phyloP scores from a whole-genome alignment of 1,139 yeast species.

The Pneumocystis murina region DNA sequence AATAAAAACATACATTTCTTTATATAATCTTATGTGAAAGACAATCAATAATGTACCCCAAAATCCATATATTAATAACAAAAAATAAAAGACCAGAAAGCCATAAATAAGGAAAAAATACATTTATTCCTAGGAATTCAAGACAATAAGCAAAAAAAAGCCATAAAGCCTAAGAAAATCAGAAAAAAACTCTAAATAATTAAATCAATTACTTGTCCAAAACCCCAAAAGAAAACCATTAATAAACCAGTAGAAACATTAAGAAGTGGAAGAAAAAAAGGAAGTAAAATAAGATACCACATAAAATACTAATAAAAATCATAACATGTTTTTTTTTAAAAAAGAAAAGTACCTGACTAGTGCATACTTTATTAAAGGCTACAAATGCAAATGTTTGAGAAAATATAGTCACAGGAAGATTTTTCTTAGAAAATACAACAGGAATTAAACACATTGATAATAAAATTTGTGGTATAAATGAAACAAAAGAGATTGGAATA shows the following conservation, averaged over 20 bases:
- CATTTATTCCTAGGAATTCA: conserved; percentile 62
- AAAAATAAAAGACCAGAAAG: conserved; percentile 52
- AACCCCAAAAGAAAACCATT: conserved; percentile 41
- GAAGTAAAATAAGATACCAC: conserved; percentile 79
- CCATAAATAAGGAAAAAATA: conserved; percentile 50
- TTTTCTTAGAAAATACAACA: conserved; percentile 36
- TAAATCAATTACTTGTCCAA: conserved; percentile 33
- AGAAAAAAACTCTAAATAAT: neutral
- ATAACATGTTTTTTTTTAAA: neutral
- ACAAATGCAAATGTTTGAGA: conserved; percentile 88
- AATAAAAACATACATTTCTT: neutral
- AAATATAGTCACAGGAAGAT: conserved; percentile 52
- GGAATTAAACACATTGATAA: conserved; percentile 51
- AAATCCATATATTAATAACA: conserved; percentile 46
- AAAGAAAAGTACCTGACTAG: conserved; percentile 39
- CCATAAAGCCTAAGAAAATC: conserved; percentile 41
- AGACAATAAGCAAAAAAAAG: conserved; percentile 58
- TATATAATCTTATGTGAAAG: neutral
- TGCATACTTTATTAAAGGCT: conserved; percentile 81
- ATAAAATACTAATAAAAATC: conserved; percentile 50
- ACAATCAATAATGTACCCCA: conserved; percentile 44
- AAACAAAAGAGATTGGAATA: conserved; percentile 23
- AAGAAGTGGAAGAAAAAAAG: conserved; percentile 46
- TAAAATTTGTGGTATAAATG: conserved; percentile 70
- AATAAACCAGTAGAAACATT: conserved; percentile 21